Evolutionary conservation across 495 filamentous ascomycete species (phyloP).

Genomic region (Hypoxylon lienhwacheense): DNA sequence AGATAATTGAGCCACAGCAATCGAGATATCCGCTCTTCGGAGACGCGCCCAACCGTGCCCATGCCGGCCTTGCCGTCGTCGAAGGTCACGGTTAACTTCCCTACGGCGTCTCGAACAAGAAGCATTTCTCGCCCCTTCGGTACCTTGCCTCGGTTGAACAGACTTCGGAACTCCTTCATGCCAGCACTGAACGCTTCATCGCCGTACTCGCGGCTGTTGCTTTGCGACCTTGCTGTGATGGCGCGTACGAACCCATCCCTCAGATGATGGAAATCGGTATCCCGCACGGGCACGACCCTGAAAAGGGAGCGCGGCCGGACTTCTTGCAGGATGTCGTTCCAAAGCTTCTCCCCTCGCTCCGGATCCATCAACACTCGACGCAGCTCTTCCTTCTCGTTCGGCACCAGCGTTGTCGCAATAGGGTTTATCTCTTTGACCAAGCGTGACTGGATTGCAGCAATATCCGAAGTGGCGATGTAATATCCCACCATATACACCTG

Average conservation of each 20-base stretch:
- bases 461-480: conserved; percentile 80
- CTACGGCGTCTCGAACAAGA: conserved; percentile 66
- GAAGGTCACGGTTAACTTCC: conserved; percentile 68
- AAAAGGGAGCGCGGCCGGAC: conserved; percentile 66
- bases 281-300: conserved; percentile 78
- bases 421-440: conserved; percentile 58
- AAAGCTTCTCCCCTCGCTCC: conserved; percentile 65
- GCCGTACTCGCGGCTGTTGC: conserved; percentile 54
- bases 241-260: conserved; percentile 87
- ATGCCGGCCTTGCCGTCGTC: conserved; percentile 56
- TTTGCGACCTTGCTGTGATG: conserved; percentile 69
- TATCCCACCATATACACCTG: conserved; percentile 93
- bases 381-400: conserved; percentile 72
- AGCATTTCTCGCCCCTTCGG: conserved; percentile 74
- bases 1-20: conserved; percentile 90
- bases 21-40: conserved; percentile 77
- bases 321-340: conserved; percentile 68
- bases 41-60: conserved; percentile 53
- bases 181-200: conserved; percentile 71
- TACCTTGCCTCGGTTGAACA: conserved; percentile 76
- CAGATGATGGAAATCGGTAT: conserved; percentile 90
- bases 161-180: conserved; percentile 71
- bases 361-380: conserved; percentile 68
- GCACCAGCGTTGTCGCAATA: conserved; percentile 79
- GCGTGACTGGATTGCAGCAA: conserved; percentile 56